Evolutionary conservation across 257 asterid species (phyloP).

Genomic region (Knoxia roxburghii): DNA sequence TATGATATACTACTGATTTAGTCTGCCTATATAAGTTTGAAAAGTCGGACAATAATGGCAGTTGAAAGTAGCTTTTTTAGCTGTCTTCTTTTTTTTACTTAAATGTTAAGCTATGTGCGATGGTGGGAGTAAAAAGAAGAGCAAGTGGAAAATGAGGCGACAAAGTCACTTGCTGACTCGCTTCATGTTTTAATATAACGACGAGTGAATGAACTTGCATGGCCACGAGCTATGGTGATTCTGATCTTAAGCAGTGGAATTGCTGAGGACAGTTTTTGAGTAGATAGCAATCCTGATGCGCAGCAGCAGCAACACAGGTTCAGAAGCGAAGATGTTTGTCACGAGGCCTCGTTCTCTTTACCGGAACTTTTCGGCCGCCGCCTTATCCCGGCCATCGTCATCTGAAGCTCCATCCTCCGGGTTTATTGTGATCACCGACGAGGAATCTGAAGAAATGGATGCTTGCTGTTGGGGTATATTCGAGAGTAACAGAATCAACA

Average conservation of each 20-base stretch:
- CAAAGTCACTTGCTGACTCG: slow-evolving; percentile 9
- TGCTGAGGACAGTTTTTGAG: not conserved
- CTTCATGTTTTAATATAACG: not conserved
- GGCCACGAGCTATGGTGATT: no score
- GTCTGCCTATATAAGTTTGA: no score
- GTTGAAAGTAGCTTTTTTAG: not conserved
- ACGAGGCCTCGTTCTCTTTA: slow-evolving; percentile 61
- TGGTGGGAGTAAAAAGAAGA: slow-evolving; percentile 11
- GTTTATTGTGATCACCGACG: slow-evolving; percentile 46
- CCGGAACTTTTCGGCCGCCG: slow-evolving; percentile 42
- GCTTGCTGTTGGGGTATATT: slow-evolving; percentile 57
- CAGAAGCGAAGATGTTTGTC: slow-evolving; percentile 43
- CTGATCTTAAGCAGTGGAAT: no score
- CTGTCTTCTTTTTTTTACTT: not conserved
- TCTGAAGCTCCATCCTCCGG: slow-evolving; percentile 46
- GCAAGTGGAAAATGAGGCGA: slow-evolving; percentile 19
- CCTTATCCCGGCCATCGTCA: slow-evolving; percentile 31
- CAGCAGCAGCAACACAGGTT: not conserved
- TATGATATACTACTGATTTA: no score
- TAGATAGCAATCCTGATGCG: not conserved
- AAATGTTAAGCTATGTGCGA: not conserved
- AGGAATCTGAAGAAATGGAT: slow-evolving; percentile 51
- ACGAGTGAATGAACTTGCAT: not conserved
- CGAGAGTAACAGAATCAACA: slow-evolving; percentile 38
- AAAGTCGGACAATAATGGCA: not conserved